Evolutionary conservation across 1,284 basidiomycete species (phyloP), one percentile per base, ranked within the genome.

Genomic region (Pseudozyma sp.): DNA sequence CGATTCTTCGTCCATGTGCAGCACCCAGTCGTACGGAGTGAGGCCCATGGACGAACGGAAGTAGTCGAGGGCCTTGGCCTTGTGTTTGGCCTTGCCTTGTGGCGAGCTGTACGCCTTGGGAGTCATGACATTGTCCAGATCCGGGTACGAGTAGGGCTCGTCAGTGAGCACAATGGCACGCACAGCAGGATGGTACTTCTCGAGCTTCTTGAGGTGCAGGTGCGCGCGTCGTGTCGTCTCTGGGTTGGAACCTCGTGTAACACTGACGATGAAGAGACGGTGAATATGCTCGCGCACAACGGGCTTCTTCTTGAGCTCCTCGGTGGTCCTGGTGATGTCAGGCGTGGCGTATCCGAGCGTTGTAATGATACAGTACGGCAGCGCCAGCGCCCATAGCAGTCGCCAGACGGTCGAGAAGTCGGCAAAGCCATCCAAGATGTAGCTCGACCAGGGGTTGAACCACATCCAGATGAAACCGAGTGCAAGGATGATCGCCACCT

Each of bases 1-100:
- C 33, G 85, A 85, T 68, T 86, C 85, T 69, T 86, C 85, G 81
- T 86, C 85, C 81, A 84, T 85, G 75, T 85, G 84, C 65, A 86
- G 65, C 45, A 85, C 85, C 85, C 85, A 86, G 68, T 86, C 85
- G 69, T 84, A 86, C 50, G 84, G 83, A 35, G 84, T 84, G 44
- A 86, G 80, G 43, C 80, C 82, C 72, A 85, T 85, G 71, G 82
- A 80, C 54, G 81, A 80, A 30, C 85, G 84, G 81, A 85, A 85
- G 77, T 85, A 85, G 62, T 86, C 85, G 61, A 86, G 81, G 16
- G 85, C 85, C 60, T 84, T 83, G 49, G 85, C 85, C 80, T 86
- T 86, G 82, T 86, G 85, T 76, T 86, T 86, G 33, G 85, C 85
- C 71, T 84, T 84, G 54, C 85, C 83, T 45, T 84, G 77, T 17